phyloP scores from a whole-genome alignment of 2,329 filamentous ascomycete species.

The Endoconidiophora polonica region DNA sequence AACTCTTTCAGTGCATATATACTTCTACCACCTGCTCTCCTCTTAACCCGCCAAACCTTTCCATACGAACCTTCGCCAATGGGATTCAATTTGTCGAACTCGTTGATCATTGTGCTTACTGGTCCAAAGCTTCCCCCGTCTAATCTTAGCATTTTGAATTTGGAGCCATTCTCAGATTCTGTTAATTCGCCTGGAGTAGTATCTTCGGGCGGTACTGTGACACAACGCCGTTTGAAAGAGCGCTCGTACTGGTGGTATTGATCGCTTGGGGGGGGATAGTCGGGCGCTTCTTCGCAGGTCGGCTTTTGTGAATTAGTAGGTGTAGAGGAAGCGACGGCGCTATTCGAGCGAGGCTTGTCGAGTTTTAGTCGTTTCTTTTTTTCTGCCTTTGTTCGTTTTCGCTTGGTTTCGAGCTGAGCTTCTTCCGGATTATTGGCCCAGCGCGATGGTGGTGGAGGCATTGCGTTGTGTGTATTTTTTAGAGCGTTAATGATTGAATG shows the following conservation, averaged over 20 bases:
- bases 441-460: conserved; percentile 41
- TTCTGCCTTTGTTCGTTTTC: conserved; percentile 5
- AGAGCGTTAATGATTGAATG: too few species aligned
- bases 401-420: conserved; percentile 51
- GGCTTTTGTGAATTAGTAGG: too few species aligned
- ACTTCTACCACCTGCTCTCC: too few species aligned
- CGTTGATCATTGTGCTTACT: conserved; percentile 58
- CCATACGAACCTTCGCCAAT: conserved; percentile 97
- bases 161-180: conserved; percentile 23
- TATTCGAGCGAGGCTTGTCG: conserved; percentile 71
- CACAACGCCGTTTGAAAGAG: conserved; percentile 45
- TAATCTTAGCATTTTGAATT: conserved; percentile 48
- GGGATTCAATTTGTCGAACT: conserved; percentile 84
- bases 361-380: conserved; percentile 59
- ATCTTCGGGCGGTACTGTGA: conserved; percentile 30
- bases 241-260: conserved; percentile 23
- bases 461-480: too few species aligned
- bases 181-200: conserved; percentile 13
- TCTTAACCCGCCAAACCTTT: conserved; percentile 66
- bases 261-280: conserved; percentile 36
- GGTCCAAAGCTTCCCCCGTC: conserved; percentile 48
- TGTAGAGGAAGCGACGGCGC: conserved; percentile 33
- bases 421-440: conserved; percentile 83
- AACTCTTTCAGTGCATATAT: conserved; percentile 64
- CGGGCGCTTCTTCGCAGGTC: conserved; percentile 36